These are phyloP conservation scores for Gossypium mustelinum DNA, from an alignment of 345 rosid species.

Conservation along the genomic window DNA sequence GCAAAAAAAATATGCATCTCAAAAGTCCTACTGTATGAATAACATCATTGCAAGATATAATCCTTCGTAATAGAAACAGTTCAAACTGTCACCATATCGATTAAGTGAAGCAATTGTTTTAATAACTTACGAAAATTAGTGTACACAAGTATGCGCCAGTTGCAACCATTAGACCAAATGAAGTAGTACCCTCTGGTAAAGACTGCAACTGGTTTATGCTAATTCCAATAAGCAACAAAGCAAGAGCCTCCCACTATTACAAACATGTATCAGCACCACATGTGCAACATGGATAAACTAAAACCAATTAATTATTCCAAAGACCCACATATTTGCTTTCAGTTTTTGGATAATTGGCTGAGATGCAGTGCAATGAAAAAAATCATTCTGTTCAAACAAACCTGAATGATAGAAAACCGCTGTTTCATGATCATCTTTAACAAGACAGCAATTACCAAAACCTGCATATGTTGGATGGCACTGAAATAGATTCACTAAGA, in stretches of 20 bases:
- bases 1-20: neutral
- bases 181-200: conserved; percentile 71
- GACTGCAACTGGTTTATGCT: conserved; percentile 88
- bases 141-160: conserved; percentile 85
- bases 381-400: conserved; percentile 19
- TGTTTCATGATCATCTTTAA: conserved; percentile 85
- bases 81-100: neutral
- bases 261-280: conserved; percentile 20
- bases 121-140: conserved; percentile 66
- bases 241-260: conserved; percentile 97
- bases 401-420: conserved; percentile 91
- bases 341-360: neutral
- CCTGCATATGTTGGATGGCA: conserved; percentile 34
- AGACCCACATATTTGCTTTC: neutral
- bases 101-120: neutral
- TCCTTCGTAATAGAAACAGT: neutral
- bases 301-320: neutral
- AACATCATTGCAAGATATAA: neutral
- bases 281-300: neutral
- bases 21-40: neutral
- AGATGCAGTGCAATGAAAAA: neutral
- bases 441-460: conserved; percentile 89
- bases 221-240: conserved; percentile 90
- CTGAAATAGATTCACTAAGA: neutral
- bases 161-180: conserved; percentile 72